Evolutionary conservation across 495 filamentous ascomycete species (phyloP).

Genomic region (Bathelium albidoporum): DNA sequence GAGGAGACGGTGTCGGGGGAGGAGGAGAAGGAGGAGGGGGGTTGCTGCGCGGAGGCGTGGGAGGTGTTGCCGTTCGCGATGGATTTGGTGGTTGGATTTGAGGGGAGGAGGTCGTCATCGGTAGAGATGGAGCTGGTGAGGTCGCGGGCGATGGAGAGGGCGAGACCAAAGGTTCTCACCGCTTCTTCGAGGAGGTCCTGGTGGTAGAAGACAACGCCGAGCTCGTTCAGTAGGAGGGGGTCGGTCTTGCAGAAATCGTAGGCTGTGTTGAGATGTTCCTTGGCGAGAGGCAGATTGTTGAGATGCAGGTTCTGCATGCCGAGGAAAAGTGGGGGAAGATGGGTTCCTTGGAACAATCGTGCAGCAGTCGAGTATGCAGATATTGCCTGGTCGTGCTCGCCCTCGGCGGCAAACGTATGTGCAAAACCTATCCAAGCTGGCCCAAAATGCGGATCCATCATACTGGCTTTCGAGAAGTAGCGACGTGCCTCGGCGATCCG

Average conservation of each 20-base stretch:
- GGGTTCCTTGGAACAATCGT: constrained; percentile 90
- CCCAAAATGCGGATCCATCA: constrained; percentile 96
- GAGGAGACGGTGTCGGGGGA: constrained; percentile 27
- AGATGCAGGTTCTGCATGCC: constrained; percentile 97
- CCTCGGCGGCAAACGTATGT: constrained; percentile 99
- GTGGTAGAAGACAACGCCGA: constrained; percentile 89
- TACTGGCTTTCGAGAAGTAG: constrained; percentile 92
- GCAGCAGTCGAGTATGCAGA: constrained; percentile 95
- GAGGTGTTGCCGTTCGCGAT: constrained; percentile 6
- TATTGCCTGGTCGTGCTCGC: constrained; percentile 97
- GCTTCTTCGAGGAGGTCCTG: constrained; percentile 69
- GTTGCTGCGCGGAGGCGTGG: constrained; percentile 4
- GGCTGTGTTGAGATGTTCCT: constrained; percentile 86
- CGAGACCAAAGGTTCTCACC: constrained; percentile 58
- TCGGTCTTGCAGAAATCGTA: constrained; percentile 67
- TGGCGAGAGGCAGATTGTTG: constrained; percentile 90
- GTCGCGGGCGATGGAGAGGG: constrained; percentile 64
- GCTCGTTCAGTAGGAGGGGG: constrained; percentile 86
- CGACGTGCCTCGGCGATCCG: constrained; percentile 88
- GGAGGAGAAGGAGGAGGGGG: neutral
- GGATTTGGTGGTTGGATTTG: constrained; percentile 3
- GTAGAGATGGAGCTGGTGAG: constrained; percentile 35
- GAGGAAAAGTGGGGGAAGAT: constrained; percentile 90
- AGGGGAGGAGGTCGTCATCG: neutral
- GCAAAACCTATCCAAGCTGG: constrained; percentile 99